phyloP scores from a whole-genome alignment of 2,329 filamentous ascomycete species.

The Trichoderma sp. region DNA sequence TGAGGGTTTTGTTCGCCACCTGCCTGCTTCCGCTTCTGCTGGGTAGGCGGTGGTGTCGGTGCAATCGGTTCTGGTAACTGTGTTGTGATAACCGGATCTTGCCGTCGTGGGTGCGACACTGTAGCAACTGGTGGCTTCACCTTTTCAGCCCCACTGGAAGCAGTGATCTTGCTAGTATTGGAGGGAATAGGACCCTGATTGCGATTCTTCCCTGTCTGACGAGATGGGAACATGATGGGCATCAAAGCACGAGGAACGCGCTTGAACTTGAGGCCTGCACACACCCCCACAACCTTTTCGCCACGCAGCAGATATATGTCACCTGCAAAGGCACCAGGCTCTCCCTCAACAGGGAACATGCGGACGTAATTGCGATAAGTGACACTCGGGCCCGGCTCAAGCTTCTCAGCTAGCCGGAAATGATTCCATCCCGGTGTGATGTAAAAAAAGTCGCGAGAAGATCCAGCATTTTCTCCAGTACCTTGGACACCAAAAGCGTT shows the following conservation, averaged over 20 bases:
- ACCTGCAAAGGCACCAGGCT: conserved; percentile 43
- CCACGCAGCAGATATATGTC: conserved; percentile 56
- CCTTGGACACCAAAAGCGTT: conserved; percentile 37
- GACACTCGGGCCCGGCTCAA: conserved; percentile 39
- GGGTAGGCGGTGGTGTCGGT: background rate
- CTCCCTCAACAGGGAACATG: conserved; percentile 49
- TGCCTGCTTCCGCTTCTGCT: background rate
- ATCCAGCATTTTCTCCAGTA: background rate
- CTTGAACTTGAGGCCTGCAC: conserved; percentile 61
- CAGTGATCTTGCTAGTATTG: background rate
- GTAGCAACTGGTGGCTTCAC: background rate
- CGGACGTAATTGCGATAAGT: conserved; percentile 54
- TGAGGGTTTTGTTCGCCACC: background rate
- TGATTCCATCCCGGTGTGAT: conserved; percentile 57
- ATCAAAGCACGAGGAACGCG: conserved; percentile 63
- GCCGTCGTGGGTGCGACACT: background rate
- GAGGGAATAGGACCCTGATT: background rate
- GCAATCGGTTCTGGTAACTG: background rate
- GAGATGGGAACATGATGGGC: conserved; percentile 60
- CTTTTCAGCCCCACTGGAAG: background rate
- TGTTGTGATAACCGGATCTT: background rate
- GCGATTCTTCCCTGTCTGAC: background rate
- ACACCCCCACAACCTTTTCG: conserved; percentile 46
- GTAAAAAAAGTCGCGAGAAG: conserved; percentile 46
- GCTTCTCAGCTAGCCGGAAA: conserved; percentile 48